These are phyloP conservation scores for Mortierella claussenii DNA, from an alignment of 192 early-diverging fungal genomes.

Conservation along the genomic window DNA sequence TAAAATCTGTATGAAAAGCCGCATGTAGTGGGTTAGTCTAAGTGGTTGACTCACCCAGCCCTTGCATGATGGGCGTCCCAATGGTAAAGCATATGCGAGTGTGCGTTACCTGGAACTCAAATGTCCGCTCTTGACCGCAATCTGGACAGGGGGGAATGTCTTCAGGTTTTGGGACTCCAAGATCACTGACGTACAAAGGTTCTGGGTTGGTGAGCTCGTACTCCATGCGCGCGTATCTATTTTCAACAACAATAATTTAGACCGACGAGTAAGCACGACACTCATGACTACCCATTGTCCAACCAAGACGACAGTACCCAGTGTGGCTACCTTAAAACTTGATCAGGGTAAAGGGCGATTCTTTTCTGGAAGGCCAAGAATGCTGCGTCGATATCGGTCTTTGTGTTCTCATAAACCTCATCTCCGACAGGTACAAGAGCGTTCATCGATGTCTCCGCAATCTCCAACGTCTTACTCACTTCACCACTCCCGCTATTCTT, in stretches of 20 bases:
- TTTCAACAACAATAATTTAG: neutral
- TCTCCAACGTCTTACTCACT: slow-evolving; percentile 30
- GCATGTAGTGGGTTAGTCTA: too few relatives aligned
- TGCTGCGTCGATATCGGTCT: slow-evolving; percentile 86
- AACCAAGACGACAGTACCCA: too few relatives aligned
- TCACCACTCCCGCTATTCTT: slow-evolving; percentile 27
- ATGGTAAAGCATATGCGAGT: too few relatives aligned
- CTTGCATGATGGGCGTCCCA: too few relatives aligned
- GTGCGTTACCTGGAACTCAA: slow-evolving; percentile 95
- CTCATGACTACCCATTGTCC: too few relatives aligned
- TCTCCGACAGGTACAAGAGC: slow-evolving; percentile 64
- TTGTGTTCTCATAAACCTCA: slow-evolving; percentile 77
- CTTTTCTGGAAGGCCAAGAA: slow-evolving; percentile 93
- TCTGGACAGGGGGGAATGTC: slow-evolving; percentile 75
- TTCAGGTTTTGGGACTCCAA: slow-evolving; percentile 62
- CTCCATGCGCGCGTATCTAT: slow-evolving; percentile 69
- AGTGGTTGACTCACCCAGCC: too few relatives aligned
- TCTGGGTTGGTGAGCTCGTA: slow-evolving; percentile 62
- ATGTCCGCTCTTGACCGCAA: slow-evolving; percentile 78
- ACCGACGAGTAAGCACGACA: neutral
- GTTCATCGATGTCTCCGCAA: slow-evolving; percentile 39
- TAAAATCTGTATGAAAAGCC: slow-evolving; percentile 77
- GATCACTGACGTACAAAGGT: slow-evolving; percentile 86
- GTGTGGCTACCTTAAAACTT: slow-evolving; percentile 90
- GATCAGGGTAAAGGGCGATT: slow-evolving; percentile 79